Conservation (phyloP, 805 yeast species). For the Teunomyces stri region DNA sequence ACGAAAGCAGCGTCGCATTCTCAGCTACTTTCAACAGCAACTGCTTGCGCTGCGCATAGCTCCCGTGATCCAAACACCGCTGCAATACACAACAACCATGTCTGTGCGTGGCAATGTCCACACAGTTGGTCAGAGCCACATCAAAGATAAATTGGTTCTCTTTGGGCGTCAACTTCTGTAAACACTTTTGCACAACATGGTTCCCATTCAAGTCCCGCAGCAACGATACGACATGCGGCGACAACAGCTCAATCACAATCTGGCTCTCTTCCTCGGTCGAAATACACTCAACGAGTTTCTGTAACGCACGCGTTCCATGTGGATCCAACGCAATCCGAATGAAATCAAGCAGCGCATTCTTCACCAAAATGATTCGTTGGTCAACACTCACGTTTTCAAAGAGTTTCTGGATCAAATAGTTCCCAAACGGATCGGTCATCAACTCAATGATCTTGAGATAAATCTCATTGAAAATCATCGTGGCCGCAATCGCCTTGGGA, state of each 20-base stretch:
- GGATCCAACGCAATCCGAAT: constrained; percentile 84
- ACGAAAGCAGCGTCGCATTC: constrained; percentile 65
- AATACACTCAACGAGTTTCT: constrained; percentile 84
- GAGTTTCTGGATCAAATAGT: constrained; percentile 87
- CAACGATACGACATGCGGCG: constrained; percentile 71
- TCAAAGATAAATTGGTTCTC: constrained; percentile 87
- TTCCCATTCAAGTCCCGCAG: constrained; percentile 93
- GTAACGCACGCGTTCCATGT: constrained; percentile 95
- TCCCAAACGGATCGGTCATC: constrained; percentile 97
- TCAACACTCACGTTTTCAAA: constrained; percentile 69
- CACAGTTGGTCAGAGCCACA: constrained; percentile 70
- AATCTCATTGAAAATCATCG: constrained; percentile 78
- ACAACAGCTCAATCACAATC: constrained; percentile 57
- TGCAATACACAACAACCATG: constrained; percentile 89
- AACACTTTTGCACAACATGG: constrained; percentile 91
- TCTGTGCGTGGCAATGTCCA: constrained; percentile 87
- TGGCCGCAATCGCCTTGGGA: constrained; percentile 51
- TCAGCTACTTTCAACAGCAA: constrained; percentile 67
- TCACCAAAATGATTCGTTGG: constrained; percentile 68
- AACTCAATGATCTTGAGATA: constrained; percentile 75
- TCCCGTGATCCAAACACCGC: constrained; percentile 90
- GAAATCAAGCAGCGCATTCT: constrained; percentile 69
- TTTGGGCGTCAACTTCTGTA: constrained; percentile 64
- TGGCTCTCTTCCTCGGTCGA: constrained; percentile 67
- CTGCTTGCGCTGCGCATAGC: constrained; percentile 61